Evolutionary conservation across 495 filamentous ascomycete species (phyloP).

Genomic region (Daldinia caldariorum): DNA sequence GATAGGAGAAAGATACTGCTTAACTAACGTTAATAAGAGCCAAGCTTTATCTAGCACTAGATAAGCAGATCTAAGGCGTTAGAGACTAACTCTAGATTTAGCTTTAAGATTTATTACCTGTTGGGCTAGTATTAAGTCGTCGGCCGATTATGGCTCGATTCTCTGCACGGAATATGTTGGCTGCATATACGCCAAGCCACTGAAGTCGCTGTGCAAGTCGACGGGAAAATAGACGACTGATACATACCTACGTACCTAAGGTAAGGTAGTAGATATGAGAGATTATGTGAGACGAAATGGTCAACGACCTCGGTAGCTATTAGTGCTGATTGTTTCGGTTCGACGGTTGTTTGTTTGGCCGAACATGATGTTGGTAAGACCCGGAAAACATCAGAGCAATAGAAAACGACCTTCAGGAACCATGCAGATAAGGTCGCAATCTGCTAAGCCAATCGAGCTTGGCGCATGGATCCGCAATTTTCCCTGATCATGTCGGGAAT

Average conservation of each 20-base stretch:
- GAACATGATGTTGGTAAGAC: constrained; percentile 27
- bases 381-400: constrained; percentile 12
- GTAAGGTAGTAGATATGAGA: background rate
- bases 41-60: constrained; percentile 11
- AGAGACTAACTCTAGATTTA: constrained; percentile 3
- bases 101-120: background rate
- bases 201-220: background rate
- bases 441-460: constrained; percentile 32
- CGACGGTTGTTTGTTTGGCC: constrained; percentile 44
- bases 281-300: constrained; percentile 8
- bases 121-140: constrained; percentile 2
- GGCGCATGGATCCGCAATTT: constrained; percentile 40
- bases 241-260: no score
- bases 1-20: background rate
- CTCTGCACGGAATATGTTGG: background rate
- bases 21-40: background rate
- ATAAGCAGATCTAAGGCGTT: background rate
- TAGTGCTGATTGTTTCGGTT: constrained; percentile 35
- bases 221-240: background rate
- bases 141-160: constrained; percentile 1
- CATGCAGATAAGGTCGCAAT: constrained; percentile 41
- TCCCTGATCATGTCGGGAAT: constrained; percentile 40
- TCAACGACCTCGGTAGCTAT: constrained; percentile 19
- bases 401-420: constrained; percentile 33
- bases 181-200: background rate